A percentile compares a stretch with the other conserved stretches of the same genome.
Conservation (phyloP, 805 yeast genomes). For the Ogataea allantospora region DNA sequence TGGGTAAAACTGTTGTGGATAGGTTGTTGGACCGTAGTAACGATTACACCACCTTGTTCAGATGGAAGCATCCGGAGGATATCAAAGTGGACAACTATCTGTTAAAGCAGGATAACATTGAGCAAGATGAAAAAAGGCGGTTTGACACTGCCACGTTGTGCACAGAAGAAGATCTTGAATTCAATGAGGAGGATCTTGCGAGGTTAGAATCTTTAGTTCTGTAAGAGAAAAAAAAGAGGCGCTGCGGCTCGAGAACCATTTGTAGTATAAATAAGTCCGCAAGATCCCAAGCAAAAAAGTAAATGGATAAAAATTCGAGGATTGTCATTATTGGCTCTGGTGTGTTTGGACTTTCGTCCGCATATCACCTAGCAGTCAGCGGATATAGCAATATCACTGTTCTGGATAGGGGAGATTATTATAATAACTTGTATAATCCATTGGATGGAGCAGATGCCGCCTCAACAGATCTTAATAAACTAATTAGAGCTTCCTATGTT, state of each 20-base stretch:
- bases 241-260: not conserved
- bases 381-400: conserved; percentile 36
- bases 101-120: conserved; percentile 9
- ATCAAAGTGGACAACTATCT: conserved; percentile 15
- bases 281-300: not conserved
- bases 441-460: conserved; percentile 37
- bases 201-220: not conserved
- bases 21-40: conserved; percentile 9
- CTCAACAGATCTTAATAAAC: conserved; percentile 36
- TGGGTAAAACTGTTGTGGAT: conserved; percentile 20
- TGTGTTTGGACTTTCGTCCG: conserved; percentile 49
- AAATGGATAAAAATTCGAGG: conserved; percentile 1
- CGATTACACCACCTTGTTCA: conserved; percentile 17
- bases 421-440: conserved; percentile 23
- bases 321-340: conserved; percentile 50
- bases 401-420: conserved; percentile 33
- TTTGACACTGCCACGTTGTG: conserved; percentile 5
- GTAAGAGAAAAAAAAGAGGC: not conserved
- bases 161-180: conserved; percentile 5
- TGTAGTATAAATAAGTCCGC: too few species aligned
- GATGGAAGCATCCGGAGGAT: conserved; percentile 19
- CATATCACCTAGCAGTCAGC: conserved; percentile 35
- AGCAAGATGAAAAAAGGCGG: conserved; percentile 11
- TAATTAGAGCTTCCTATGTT: conserved; percentile 34
- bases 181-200: not conserved